Evolutionary conservation across 2,329 filamentous ascomycete genomes (phyloP).

Genomic region (Microascus cirrosus): DNA sequence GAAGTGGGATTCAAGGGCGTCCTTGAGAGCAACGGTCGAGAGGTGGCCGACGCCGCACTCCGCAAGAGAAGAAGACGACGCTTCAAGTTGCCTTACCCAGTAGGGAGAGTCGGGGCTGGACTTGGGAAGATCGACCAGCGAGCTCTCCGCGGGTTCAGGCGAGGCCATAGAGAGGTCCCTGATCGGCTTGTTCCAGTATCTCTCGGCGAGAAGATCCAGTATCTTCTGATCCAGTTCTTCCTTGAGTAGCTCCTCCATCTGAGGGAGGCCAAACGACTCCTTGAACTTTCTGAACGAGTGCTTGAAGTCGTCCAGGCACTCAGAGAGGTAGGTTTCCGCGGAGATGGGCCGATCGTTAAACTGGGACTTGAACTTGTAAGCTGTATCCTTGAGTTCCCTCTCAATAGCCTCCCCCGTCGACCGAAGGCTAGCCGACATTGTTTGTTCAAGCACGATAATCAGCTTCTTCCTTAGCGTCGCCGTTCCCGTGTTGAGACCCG

Average conservation of each 20-base stretch:
- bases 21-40: slow-evolving; percentile 83
- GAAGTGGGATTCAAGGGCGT: slow-evolving; percentile 75
- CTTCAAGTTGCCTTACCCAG: slow-evolving; percentile 91
- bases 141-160: slow-evolving; percentile 50
- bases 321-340: slow-evolving; percentile 91
- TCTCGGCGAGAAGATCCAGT: slow-evolving; percentile 79
- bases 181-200: slow-evolving; percentile 96
- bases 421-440: slow-evolving; percentile 87
- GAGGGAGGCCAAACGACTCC: slow-evolving; percentile 75
- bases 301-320: slow-evolving; percentile 92
- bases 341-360: slow-evolving; percentile 95
- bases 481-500: slow-evolving; percentile 70
- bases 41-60: slow-evolving; percentile 89
- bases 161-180: slow-evolving; percentile 61
- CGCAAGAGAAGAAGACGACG: slow-evolving; percentile 79
- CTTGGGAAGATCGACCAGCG: slow-evolving; percentile 68
- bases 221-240: slow-evolving; percentile 89
- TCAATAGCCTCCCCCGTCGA: slow-evolving; percentile 85
- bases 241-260: slow-evolving; percentile 85
- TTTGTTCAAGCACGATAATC: slow-evolving; percentile 93
- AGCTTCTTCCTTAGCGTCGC: slow-evolving; percentile 84
- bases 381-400: slow-evolving; percentile 91
- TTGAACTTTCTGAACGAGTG: slow-evolving; percentile 94
- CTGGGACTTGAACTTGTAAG: slow-evolving; percentile 98
- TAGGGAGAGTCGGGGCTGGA: slow-evolving; percentile 76